Conservation (phyloP, 2,329 filamentous ascomycete genomes). For the Rachicladosporium sp. region DNA sequence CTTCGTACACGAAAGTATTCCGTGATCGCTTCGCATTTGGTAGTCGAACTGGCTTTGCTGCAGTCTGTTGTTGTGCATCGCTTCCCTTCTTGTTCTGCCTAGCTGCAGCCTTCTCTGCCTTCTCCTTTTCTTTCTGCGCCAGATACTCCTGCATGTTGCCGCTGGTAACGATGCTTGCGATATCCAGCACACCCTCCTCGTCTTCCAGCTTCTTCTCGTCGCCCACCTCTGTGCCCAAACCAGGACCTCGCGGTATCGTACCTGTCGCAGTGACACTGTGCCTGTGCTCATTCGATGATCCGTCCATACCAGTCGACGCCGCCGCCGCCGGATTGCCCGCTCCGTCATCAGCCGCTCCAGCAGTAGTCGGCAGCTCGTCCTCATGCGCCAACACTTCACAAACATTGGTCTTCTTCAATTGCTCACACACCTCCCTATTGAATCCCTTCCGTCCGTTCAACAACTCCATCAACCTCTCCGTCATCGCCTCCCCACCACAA, state of each 20-base stretch:
- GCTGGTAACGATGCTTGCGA: constrained; percentile 72
- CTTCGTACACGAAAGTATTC: constrained; percentile 64
- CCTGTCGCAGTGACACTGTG: constrained; percentile 27
- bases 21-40: constrained; percentile 61
- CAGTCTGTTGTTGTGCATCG: constrained; percentile 43
- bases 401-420: constrained; percentile 51
- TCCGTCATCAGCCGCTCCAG: constrained; percentile 25
- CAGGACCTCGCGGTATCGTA: constrained; percentile 41
- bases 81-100: constrained; percentile 40
- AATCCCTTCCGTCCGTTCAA: constrained; percentile 45
- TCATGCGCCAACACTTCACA: constrained; percentile 49
- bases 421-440: constrained; percentile 51
- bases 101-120: constrained; percentile 49
- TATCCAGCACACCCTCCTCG: constrained; percentile 66
- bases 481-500: constrained; percentile 83
- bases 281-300: constrained; percentile 31
- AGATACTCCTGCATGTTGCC: constrained; percentile 66
- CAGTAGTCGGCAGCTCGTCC: constrained; percentile 39
- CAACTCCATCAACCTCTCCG: constrained; percentile 56
- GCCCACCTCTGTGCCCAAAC: constrained; percentile 42
- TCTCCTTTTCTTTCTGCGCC: constrained; percentile 72
- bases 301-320: constrained; percentile 42
- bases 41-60: constrained; percentile 46
- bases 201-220: constrained; percentile 40
- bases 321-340: constrained; percentile 42